Evolutionary conservation across 306 rosid genomes (phyloP).

Genomic region (Vachellia collinsii): DNA sequence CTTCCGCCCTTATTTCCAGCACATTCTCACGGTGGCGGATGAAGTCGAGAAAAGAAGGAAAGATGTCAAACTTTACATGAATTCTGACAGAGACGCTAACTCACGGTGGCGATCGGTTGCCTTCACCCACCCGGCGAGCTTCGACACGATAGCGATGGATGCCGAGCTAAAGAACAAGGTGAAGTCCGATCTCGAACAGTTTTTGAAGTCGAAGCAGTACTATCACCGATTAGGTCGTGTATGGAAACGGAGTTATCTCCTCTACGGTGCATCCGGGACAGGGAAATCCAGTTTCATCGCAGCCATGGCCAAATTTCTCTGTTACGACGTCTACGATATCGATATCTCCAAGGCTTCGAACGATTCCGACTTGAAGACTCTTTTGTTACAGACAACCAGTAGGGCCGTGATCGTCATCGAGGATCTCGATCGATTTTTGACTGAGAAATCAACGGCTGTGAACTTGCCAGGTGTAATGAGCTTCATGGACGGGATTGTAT

Average conservation of each 20-base stretch:
- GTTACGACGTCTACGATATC: slow-evolving; percentile 79
- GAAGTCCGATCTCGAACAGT: slow-evolving; percentile 78
- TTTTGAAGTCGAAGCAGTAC: slow-evolving; percentile 78
- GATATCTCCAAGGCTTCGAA: slow-evolving; percentile 62
- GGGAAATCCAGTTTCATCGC: slow-evolving; percentile 87
- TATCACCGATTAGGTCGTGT: slow-evolving; percentile 87
- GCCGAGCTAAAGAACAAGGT: slow-evolving; percentile 71
- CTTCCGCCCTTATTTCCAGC: slow-evolving; percentile 88
- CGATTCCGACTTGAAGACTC: slow-evolving; percentile 63
- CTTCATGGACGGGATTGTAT: slow-evolving; percentile 87
- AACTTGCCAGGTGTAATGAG: slow-evolving; percentile 67
- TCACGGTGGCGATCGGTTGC: slow-evolving; percentile 73
- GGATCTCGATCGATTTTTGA: slow-evolving; percentile 68
- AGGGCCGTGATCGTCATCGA: slow-evolving; percentile 80
- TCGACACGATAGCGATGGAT: slow-evolving; percentile 79
- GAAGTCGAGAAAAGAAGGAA: slow-evolving; percentile 68
- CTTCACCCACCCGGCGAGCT: slow-evolving; percentile 80
- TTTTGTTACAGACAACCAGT: slow-evolving; percentile 64
- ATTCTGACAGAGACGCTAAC: slow-evolving; percentile 34
- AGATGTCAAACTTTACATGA: slow-evolving; percentile 60
- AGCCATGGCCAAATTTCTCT: slow-evolving; percentile 83
- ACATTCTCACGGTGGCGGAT: slow-evolving; percentile 64
- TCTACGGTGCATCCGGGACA: slow-evolving; percentile 79
- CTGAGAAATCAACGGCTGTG: slow-evolving; percentile 44
- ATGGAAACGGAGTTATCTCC: slow-evolving; percentile 90